Evolutionary conservation across 2,329 filamentous ascomycete species (phyloP), one percentile per base, ranked within the genome.

Genomic region (Didymella exigua): DNA sequence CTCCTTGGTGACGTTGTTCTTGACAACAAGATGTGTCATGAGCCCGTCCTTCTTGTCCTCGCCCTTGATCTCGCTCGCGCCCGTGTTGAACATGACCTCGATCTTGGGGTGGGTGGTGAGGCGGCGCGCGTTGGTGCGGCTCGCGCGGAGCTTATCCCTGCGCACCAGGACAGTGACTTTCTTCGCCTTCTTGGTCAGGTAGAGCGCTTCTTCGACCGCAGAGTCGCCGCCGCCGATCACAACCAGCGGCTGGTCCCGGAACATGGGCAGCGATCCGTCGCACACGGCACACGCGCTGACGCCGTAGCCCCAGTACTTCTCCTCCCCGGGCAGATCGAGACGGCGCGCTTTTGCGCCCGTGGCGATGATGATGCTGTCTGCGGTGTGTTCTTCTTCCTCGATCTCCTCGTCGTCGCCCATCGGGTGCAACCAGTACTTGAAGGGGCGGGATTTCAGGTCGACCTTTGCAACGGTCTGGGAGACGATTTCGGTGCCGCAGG

Each of bases 221-320:
- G 91, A 96, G 79, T 99, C 95, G 70, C 95, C 95, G 61, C 95
- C 96, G 61, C 95, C 95, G 62, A 99, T 97, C 44, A 99, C 95
- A 34, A 93, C 91, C 50, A 99, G 83, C 8, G 90, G 93, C 84
- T 96, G 96, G 78, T 97, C 91, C 68, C 93, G 86, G 87, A 96
- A 99, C 76, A 99, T 97, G 57, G 95, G 95, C 41, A 98, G 89
- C 44, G 93, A 95, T 61, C 95, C 95, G 73, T 99, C 95, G 79
- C 95, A 99, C 43, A 99, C 95, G 29, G 95, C 95, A 78, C 95
- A 99, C 44, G 95, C 95, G 47, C 89, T 95, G 73, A 99, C 91
- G 65, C 95, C 95, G 75, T 90, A 95, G 75, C 96, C 93, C 96
- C 96, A 99, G 85, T 92, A 99, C 76, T 88, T 90, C 50, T 96